Evolutionary conservation across 1,284 basidiomycete species (phyloP).

Genomic region (Ceratobasidium sp.): DNA sequence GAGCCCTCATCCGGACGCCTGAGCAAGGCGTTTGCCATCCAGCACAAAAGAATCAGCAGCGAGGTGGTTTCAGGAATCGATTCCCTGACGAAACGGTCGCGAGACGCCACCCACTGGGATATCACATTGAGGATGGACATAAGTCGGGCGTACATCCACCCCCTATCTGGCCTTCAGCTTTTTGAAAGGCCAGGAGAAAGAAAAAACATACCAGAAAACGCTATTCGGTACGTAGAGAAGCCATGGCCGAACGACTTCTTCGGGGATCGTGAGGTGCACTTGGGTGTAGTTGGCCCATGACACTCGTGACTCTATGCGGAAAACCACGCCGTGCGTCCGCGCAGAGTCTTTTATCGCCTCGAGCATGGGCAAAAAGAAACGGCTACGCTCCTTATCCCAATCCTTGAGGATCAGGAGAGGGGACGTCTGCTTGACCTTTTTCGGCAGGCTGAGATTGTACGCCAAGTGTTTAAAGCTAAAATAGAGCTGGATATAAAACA

Average conservation of each 20-base stretch:
- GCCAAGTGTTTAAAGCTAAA: conserved; percentile 12
- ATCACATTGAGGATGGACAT: no score
- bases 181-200: no score
- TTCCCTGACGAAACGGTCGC: not conserved
- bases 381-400: not conserved
- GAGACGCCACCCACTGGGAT: not conserved
- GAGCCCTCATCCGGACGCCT: not conserved
- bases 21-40: conserved; percentile 6
- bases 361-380: not conserved
- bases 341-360: no score
- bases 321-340: no score
- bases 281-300: not conserved
- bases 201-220: no score
- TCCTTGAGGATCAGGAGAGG: not conserved
- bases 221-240: no score
- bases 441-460: conserved; percentile 7
- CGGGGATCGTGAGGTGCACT: not conserved
- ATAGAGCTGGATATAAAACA: conserved; percentile 12
- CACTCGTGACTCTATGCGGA: not conserved
- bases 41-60: no score
- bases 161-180: no score
- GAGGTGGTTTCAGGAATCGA: no score
- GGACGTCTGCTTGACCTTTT: not conserved
- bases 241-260: no score
- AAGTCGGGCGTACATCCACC: no score